Base-by-base conservation (phyloP, 169 alveolate species). In the Plasmodium falciparum region DNA sequence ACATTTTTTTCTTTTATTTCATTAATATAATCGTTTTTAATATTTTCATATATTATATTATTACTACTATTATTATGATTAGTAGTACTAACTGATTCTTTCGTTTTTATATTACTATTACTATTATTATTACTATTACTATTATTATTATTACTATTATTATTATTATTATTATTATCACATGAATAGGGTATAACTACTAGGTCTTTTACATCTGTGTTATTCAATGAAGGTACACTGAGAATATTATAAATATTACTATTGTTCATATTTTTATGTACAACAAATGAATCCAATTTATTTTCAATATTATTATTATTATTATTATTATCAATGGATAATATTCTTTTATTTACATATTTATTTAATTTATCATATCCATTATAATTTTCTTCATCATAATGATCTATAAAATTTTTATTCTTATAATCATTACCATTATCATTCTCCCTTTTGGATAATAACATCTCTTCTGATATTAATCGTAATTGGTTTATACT, bases 1-100 rank as follows among this genome's bases (percentile, higher is more conserved):
- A 86, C 50, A 52, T 59, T 65, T 62, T 56, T 86, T n/a, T 72
- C 62, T 71, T 86, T 86, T n/a, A 73, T 59, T 52, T 86, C 88
- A 49, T 86, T 86, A 45, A 73, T 4, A 59, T n/a, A 67, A 58
- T 71, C 88, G 33, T 66, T 29, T 24, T 59, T 66, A 65, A 72
- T 59, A 24, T 62, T 73, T 52, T 72, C 88, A 17, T 26, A 9
- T 22, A 11, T n/a, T 33, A 58, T 17, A 54, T 11, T 72, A 86
- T 59, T 8, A 15, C 8, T 12, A 39, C 9, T 39, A 39, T 11
- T 39, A 39, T 39, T 39, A 39, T 39, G 9, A 39, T 39, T 39
- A 39, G 47, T 39, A 39, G 11, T 39, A 39, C 2, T 5, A 39
- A 5, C 47, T 15, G 73, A 39, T 86, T 59, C 92, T 50, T 86